Percentiles rank a stretch among this genome's conserved stretches.
phyloP scores from a whole-genome alignment of 768 basidiomycete genomes.

The Suillus americanus region DNA sequence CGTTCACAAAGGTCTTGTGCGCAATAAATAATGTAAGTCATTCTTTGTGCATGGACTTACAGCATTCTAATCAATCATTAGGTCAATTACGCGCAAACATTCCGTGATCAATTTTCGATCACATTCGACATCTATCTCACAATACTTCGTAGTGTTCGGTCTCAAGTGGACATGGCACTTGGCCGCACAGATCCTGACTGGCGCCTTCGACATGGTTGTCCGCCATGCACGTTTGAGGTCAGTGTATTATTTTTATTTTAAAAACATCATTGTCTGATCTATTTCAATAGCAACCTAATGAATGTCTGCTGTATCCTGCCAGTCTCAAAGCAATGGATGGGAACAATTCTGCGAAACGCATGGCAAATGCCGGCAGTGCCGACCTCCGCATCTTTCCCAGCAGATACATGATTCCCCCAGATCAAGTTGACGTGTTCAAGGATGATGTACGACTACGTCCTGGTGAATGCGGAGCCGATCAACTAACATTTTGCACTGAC shows the following conservation, averaged over 20 bases:
- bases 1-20: neutral
- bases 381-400: constrained; percentile 21
- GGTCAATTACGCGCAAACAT: neutral
- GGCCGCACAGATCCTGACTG: neutral
- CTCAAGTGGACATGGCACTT: neutral
- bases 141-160: neutral
- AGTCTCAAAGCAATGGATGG: constrained; percentile 22
- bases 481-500: too few species aligned
- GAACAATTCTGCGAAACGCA: constrained; percentile 31
- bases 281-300: constrained; percentile 16
- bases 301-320: constrained; percentile 24
- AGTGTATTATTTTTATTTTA: neutral
- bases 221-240: neutral
- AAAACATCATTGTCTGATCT: neutral
- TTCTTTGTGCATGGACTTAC: too few species aligned
- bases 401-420: constrained; percentile 25
- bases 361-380: constrained; percentile 18
- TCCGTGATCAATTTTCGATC: neutral
- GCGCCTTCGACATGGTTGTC: neutral
- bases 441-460: constrained; percentile 10
- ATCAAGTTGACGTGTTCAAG: constrained; percentile 28
- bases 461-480: neutral
- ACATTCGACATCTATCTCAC: neutral
- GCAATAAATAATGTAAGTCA: neutral
- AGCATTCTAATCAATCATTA: neutral